These are phyloP conservation scores for Epichloe bromicola DNA, from an alignment of 2,329 filamentous ascomycete species.

Conservation along the genomic window DNA sequence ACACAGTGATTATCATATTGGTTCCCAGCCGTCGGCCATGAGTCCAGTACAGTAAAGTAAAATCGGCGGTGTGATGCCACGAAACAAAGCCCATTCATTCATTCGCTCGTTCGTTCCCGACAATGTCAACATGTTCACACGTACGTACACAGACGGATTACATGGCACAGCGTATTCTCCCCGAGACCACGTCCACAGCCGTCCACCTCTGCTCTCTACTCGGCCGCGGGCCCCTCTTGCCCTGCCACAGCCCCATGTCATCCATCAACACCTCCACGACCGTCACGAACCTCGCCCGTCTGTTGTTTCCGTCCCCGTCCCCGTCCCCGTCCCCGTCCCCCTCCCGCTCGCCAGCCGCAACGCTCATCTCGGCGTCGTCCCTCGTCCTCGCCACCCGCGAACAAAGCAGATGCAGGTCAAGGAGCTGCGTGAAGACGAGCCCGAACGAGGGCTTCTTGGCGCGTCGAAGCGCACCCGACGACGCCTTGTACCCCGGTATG, in stretches of 20 bases:
- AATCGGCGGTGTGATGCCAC: too few species aligned
- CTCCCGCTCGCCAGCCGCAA: too few species aligned
- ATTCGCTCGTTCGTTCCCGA: too few species aligned
- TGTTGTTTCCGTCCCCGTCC: too few species aligned
- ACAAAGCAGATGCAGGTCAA: conserved; percentile 42
- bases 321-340: too few species aligned
- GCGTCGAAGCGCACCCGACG: conserved; percentile 11
- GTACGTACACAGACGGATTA: neutral
- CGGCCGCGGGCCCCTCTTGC: conserved; percentile 15
- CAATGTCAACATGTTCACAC: too few species aligned
- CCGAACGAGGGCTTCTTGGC: conserved; percentile 39
- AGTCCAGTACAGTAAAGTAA: too few species aligned
- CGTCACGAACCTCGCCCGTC: conserved; percentile 20
- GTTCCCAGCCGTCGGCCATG: too few species aligned
- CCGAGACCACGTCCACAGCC: conserved; percentile 29
- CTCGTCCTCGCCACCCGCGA: conserved; percentile 28
- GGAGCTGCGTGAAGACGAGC: conserved; percentile 38
- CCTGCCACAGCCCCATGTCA: conserved; percentile 33
- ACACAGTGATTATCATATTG: too few species aligned
- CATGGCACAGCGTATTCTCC: conserved; percentile 16
- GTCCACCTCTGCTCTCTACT: conserved; percentile 42
- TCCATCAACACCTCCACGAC: conserved; percentile 40
- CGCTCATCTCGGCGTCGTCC: neutral
- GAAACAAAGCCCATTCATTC: too few species aligned
- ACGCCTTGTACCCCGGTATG: conserved; percentile 9